Conservation (phyloP, 2,329 filamentous ascomycete species). For the Monosporascus sp. region DNA sequence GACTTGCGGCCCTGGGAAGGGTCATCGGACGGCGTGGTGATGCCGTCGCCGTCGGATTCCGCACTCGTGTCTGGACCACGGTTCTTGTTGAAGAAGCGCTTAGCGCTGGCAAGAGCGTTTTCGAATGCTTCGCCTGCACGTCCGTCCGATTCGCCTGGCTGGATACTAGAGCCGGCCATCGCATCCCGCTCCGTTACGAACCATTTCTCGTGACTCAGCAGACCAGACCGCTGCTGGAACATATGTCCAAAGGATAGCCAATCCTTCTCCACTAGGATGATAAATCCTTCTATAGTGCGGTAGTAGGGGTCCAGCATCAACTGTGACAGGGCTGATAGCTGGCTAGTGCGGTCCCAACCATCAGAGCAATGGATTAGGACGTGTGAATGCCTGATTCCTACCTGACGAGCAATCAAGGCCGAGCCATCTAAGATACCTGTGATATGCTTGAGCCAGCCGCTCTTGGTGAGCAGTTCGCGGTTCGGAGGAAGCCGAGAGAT, state of each 20-base stretch:
- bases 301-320: conserved; percentile 95
- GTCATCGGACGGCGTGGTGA: conserved; percentile 23
- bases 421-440: conserved; percentile 78
- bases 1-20: conserved; percentile 28
- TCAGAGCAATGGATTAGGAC: conserved; percentile 97
- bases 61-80: conserved; percentile 53
- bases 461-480: conserved; percentile 73
- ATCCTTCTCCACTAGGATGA: conserved; percentile 92
- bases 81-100: conserved; percentile 84
- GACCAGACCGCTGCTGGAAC: conserved; percentile 89
- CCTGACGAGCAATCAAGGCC: conserved; percentile 75
- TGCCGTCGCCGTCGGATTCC: conserved; percentile 46
- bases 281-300: conserved; percentile 89
- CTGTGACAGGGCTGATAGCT: conserved; percentile 86
- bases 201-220: conserved; percentile 88
- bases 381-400: conserved; percentile 90
- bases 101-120: conserved; percentile 77
- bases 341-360: conserved; percentile 95
- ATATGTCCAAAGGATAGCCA: conserved; percentile 98
- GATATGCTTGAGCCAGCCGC: conserved; percentile 89
- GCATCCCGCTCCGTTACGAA: conserved; percentile 81
- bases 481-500: conserved; percentile 78
- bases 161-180: conserved; percentile 59
- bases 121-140: conserved; percentile 71
- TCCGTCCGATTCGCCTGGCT: conserved; percentile 57